A percentile compares a stretch with the other conserved stretches of the same genome.
Evolutionary conservation across 345 rosid genomes (phyloP).

Genomic region (Corchorus capsularis): DNA sequence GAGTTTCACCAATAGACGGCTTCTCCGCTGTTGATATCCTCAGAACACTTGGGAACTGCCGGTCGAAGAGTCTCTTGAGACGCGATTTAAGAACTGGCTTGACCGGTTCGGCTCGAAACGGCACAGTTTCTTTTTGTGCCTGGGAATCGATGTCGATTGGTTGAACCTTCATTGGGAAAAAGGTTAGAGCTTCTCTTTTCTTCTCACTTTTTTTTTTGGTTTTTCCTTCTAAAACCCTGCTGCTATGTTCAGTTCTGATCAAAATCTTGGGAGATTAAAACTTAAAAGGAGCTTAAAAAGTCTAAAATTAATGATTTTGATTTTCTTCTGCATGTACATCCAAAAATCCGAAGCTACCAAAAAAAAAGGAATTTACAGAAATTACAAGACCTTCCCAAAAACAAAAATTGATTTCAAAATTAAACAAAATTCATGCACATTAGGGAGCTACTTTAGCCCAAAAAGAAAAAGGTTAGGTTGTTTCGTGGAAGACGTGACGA

Average conservation of each 20-base stretch:
- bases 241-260: constrained; percentile 10
- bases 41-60: constrained; percentile 59
- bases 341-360: constrained; percentile 15
- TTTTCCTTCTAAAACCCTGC: constrained; percentile 2
- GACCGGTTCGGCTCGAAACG: constrained; percentile 41
- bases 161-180: constrained; percentile 70
- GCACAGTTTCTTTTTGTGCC: constrained; percentile 25
- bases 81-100: constrained; percentile 71
- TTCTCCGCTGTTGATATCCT: constrained; percentile 51
- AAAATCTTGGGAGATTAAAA: constrained; percentile 13
- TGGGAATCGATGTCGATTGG: constrained; percentile 56
- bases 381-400: not conserved
- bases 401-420: not conserved
- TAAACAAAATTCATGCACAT: constrained; percentile 25
- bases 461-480: constrained; percentile 11
- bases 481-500: constrained; percentile 72
- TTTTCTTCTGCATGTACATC: constrained; percentile 23
- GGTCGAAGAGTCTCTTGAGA: constrained; percentile 68
- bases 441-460: constrained; percentile 25
- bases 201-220: too few relatives aligned
- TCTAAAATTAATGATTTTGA: not conserved
- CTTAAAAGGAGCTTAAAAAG: not conserved
- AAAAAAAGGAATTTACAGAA: not conserved
- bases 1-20: constrained; percentile 40
- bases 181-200: not conserved